phyloP scores from a whole-genome alignment of 192 early-diverging fungal genomes.

The Chytriomyces confervae region DNA sequence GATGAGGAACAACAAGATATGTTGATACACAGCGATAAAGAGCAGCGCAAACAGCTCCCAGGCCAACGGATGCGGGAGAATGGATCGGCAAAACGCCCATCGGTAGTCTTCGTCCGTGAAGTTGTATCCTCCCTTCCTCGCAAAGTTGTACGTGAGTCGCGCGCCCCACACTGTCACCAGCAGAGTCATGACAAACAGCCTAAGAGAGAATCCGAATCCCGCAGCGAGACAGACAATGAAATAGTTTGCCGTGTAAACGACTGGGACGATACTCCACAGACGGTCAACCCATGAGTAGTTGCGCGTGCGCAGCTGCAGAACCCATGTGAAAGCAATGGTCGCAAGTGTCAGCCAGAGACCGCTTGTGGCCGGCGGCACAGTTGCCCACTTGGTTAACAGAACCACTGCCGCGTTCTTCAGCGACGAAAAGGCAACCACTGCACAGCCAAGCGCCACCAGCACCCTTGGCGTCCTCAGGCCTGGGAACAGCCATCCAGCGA shows the following conservation, averaged over 20 bases:
- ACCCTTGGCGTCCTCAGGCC: neutral
- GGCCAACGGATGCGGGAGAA: slow-evolving; percentile 38
- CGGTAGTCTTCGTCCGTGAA: slow-evolving; percentile 64
- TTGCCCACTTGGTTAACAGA: neutral
- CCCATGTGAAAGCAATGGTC: neutral
- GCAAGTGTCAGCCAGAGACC: neutral
- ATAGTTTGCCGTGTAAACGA: slow-evolving; percentile 64
- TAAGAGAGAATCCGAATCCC: slow-evolving; percentile 39
- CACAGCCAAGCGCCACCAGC: neutral
- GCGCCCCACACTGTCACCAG: slow-evolving; percentile 72
- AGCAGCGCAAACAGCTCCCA: slow-evolving; percentile 73
- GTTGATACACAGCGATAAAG: slow-evolving; percentile 80
- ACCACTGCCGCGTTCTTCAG: neutral
- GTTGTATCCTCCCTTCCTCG: slow-evolving; percentile 57
- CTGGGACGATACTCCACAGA: slow-evolving; percentile 78
- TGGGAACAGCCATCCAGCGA: neutral
- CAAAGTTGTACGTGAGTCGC: slow-evolving; percentile 80
- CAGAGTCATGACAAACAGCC: slow-evolving; percentile 47
- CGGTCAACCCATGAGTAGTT: slow-evolving; percentile 66
- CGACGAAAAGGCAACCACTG: neutral
- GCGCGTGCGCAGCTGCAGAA: neutral
- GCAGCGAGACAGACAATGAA: slow-evolving; percentile 32
- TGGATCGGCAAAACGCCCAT: slow-evolving; percentile 55
- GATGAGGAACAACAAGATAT: slow-evolving; percentile 68
- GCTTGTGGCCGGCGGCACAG: slow-evolving; percentile 12